Conservation (phyloP, 257 asterid genomes). For the Nicotiana noctiflora region DNA sequence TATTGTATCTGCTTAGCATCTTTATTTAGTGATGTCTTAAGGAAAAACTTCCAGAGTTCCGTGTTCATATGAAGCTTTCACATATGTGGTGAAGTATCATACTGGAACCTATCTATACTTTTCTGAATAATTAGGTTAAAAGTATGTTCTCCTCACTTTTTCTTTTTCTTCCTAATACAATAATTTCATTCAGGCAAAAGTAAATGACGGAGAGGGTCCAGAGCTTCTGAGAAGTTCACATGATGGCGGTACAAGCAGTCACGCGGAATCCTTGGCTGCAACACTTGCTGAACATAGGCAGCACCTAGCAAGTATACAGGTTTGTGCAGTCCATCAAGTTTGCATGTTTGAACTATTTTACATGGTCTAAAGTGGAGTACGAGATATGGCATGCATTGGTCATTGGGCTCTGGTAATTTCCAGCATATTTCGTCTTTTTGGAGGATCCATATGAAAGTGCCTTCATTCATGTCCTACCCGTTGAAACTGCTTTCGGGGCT, state of each 20-base stretch:
- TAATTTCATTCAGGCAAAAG: slow-evolving; percentile 56
- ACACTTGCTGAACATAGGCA: slow-evolving; percentile 91
- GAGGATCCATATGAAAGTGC: neutral
- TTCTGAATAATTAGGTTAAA: neutral
- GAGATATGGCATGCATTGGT: slow-evolving; percentile 5
- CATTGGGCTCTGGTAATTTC: slow-evolving; percentile 4
- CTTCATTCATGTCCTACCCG: neutral
- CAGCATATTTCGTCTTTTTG: neutral
- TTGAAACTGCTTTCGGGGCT: neutral
- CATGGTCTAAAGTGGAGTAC: neutral
- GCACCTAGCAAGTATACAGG: slow-evolving; percentile 98
- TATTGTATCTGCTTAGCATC: neutral
- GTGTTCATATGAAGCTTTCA: neutral
- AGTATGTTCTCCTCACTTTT: neutral
- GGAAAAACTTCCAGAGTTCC: neutral
- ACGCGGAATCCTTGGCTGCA: slow-evolving; percentile 79
- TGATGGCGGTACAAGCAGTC: slow-evolving; percentile 68
- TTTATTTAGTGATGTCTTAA: neutral
- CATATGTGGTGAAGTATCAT: neutral
- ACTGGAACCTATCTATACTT: neutral
- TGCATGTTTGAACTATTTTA: slow-evolving; percentile 4
- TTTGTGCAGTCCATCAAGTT: slow-evolving; percentile 11
- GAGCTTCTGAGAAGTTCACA: slow-evolving; percentile 73
- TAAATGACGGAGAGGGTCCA: slow-evolving; percentile 95
- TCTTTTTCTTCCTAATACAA: slow-evolving; percentile 3